Conservation (phyloP, 345 rosid genomes). For the Boechera retrofracta region DNA sequence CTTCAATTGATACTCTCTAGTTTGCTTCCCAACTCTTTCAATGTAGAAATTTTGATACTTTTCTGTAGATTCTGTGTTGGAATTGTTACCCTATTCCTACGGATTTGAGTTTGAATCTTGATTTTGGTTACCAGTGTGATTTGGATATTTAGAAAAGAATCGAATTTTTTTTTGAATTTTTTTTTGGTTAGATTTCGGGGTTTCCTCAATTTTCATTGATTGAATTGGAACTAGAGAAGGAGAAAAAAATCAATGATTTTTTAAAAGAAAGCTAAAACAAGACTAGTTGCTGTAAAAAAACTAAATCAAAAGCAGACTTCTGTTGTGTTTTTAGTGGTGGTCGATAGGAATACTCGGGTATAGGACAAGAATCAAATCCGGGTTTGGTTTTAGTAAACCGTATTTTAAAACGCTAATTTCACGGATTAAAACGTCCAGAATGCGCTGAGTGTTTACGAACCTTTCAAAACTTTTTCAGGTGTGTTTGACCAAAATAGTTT, state of each 20-base stretch:
- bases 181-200: not conserved
- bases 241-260: not conserved
- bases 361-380: too few species aligned
- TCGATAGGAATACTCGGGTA: too few species aligned
- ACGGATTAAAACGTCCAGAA: too few species aligned
- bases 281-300: too few species aligned
- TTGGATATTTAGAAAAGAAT: not conserved
- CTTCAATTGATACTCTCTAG: slow-evolving; percentile 4
- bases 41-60: not conserved
- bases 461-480: too few species aligned
- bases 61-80: not conserved
- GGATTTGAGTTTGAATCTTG: not conserved
- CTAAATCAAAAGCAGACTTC: too few species aligned
- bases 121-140: slow-evolving; percentile 3
- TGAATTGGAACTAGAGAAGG: not conserved
- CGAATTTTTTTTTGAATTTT: not conserved
- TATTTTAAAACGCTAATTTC: too few species aligned
- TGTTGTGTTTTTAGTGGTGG: too few species aligned
- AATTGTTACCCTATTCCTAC: not conserved
- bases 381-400: too few species aligned
- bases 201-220: not conserved
- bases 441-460: too few species aligned
- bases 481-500: too few species aligned
- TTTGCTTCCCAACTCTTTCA: not conserved
- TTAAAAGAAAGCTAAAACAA: too few species aligned